Conservation (phyloP, 1,139 yeast genomes). For the Candida tropicalis region DNA sequence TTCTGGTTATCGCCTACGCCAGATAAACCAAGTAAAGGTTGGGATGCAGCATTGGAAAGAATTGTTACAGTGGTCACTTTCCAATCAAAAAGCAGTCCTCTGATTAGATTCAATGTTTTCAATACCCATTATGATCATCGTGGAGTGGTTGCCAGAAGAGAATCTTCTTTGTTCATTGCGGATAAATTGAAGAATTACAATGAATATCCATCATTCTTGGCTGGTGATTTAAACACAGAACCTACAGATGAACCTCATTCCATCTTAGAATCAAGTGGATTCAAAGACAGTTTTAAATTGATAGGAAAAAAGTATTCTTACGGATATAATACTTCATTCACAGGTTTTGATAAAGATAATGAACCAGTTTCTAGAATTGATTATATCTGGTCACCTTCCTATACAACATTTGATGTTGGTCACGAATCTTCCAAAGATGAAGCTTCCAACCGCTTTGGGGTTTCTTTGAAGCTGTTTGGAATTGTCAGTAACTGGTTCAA, state of each 20-base stretch:
- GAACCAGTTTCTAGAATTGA: constrained; percentile 42
- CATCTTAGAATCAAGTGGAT: constrained; percentile 35
- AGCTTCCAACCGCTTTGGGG: constrained; percentile 16
- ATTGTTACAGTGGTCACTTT: constrained; percentile 45
- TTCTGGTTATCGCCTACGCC: constrained; percentile 49
- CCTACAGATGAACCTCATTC: constrained; percentile 54
- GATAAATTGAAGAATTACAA: constrained; percentile 42
- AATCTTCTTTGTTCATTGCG: constrained; percentile 50
- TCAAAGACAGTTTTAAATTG: constrained; percentile 34
- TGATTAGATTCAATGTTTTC: constrained; percentile 42
- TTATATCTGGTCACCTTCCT: constrained; percentile 46
- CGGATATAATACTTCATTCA: constrained; percentile 47
- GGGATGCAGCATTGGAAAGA: constrained; percentile 48
- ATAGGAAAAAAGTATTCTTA: constrained; percentile 28
- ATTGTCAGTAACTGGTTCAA: constrained; percentile 45
- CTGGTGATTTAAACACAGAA: constrained; percentile 60
- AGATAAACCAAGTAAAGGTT: constrained; percentile 39
- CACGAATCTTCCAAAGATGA: neutral
- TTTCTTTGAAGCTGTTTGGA: constrained; percentile 33
- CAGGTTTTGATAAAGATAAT: constrained; percentile 42
- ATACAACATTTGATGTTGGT: constrained; percentile 14
- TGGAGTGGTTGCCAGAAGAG: constrained; percentile 49
- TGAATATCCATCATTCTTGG: constrained; percentile 42
- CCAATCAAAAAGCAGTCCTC: constrained; percentile 24
- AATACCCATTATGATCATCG: constrained; percentile 63